Conservation (phyloP, 306 rosid genomes). For the Gynostemma pentaphyllum region DNA sequence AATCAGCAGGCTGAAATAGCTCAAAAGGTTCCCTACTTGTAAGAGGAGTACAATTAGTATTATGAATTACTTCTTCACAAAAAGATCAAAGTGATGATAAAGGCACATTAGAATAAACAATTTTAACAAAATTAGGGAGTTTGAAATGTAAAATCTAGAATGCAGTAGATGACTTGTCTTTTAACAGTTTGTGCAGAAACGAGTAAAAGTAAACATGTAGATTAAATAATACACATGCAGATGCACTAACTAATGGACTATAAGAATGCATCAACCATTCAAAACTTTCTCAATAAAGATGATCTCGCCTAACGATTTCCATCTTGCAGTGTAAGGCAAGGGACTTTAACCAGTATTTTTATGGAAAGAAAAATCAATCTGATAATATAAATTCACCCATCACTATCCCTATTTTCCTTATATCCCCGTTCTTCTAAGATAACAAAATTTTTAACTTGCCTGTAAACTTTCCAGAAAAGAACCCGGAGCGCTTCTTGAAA, state of each 20-base stretch:
- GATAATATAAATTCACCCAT: background rate
- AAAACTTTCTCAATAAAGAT: background rate
- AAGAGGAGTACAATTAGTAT: background rate
- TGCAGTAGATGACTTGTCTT: background rate
- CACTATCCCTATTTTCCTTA: background rate
- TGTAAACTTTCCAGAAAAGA: constrained; percentile 65
- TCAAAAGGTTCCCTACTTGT: background rate
- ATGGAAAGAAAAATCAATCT: background rate
- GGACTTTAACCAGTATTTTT: background rate
- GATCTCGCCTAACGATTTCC: background rate
- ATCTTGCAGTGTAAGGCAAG: background rate
- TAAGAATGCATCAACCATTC: no score
- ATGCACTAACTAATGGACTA: background rate
- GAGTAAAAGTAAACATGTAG: background rate
- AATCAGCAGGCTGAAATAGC: background rate
- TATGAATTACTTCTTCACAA: background rate
- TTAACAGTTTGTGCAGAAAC: background rate
- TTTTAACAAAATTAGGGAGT: background rate
- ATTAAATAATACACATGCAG: background rate
- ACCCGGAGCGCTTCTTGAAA: constrained; percentile 87
- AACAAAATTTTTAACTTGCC: constrained; percentile 26
- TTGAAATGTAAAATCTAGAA: background rate
- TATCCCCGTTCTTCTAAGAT: background rate
- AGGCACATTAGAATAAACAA: background rate
- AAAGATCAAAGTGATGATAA: background rate